These are phyloP conservation scores for Biscogniauxia mediterranea DNA, from an alignment of 2,329 filamentous ascomycete species.

Conservation along the genomic window DNA sequence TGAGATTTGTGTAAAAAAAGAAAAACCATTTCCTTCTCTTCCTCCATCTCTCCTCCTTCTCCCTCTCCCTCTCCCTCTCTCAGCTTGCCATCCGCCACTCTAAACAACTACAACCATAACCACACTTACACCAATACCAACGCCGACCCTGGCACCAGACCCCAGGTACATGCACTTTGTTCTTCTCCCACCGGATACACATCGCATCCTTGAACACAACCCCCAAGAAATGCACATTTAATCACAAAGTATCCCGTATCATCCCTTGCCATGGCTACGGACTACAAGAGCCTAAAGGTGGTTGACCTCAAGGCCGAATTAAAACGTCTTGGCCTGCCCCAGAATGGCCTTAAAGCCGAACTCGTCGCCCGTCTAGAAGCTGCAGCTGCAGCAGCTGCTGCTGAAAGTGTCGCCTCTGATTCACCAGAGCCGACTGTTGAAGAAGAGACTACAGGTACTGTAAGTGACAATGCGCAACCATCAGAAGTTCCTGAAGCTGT, in stretches of 20 bases:
- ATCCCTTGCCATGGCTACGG: constrained; percentile 40
- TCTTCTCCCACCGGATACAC: background rate
- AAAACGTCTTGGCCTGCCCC: constrained; percentile 66
- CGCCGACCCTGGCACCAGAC: background rate
- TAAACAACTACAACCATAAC: no score
- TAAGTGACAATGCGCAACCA: constrained; percentile 16
- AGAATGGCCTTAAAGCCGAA: constrained; percentile 69
- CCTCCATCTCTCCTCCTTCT: no score
- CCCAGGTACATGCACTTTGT: background rate
- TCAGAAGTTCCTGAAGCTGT: constrained; percentile 10
- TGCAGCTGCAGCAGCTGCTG: constrained; percentile 36
- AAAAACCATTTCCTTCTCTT: no score
- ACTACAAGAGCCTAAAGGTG: constrained; percentile 65
- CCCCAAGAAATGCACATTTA: constrained; percentile 18
- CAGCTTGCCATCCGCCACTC: background rate
- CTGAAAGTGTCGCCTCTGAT: constrained; percentile 12
- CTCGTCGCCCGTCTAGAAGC: constrained; percentile 63
- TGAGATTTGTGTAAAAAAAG: no score
- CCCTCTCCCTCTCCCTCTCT: background rate
- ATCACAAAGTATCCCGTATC: constrained; percentile 6
- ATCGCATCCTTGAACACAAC: background rate
- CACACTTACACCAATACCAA: background rate
- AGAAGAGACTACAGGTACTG: constrained; percentile 16
- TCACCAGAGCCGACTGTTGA: constrained; percentile 16
- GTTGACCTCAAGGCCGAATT: constrained; percentile 73